Conservation (phyloP, 208 protist species). For the Tritrichomonas foetus region DNA sequence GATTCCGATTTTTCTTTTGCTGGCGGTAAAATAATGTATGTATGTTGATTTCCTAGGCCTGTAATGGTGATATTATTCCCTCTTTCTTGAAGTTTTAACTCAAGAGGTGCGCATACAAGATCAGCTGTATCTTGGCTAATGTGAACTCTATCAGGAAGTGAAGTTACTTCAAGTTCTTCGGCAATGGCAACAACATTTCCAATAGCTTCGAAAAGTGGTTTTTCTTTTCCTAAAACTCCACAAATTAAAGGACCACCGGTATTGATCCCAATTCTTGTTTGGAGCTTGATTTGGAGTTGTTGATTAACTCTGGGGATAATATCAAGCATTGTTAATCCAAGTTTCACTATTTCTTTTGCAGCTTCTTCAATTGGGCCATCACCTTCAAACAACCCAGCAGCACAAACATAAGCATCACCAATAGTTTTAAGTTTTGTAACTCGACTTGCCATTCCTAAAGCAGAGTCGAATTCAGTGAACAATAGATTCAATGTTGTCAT, state of each 20-base stretch:
- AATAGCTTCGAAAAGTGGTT: background rate
- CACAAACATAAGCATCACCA: constrained; percentile 14
- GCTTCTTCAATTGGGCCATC: constrained; percentile 22
- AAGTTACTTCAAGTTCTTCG: background rate
- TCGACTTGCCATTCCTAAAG: background rate
- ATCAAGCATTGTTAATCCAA: background rate
- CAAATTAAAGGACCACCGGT: background rate
- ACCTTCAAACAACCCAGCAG: background rate
- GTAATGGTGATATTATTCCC: no score
- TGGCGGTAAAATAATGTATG: no score
- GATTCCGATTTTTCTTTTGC: no score
- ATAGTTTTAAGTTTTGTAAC: background rate
- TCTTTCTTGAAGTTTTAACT: background rate
- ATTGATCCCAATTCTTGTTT: background rate
- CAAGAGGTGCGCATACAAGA: background rate
- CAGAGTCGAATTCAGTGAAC: background rate
- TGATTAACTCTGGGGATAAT: background rate
- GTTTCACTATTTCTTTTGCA: background rate
- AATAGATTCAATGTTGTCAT: background rate
- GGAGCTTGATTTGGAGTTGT: background rate
- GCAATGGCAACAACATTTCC: background rate
- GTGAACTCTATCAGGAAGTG: background rate
- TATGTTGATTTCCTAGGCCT: no score
- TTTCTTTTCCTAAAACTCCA: background rate
- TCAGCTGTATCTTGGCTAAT: background rate